Evolutionary conservation across 805 yeast genomes (phyloP).

Genomic region (Maudiozyma turicensis): DNA sequence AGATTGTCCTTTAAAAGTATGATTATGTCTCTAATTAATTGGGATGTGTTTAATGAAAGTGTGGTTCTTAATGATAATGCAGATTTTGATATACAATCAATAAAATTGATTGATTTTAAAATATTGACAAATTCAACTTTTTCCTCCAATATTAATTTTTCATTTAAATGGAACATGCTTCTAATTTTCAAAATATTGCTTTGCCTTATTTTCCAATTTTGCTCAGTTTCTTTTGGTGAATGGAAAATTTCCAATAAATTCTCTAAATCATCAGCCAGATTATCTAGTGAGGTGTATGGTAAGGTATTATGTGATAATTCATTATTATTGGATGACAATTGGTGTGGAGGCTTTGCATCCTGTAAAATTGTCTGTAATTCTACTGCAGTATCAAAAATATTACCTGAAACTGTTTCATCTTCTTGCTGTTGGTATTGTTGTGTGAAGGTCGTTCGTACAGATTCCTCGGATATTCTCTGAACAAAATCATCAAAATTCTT

Average conservation of each 20-base stretch:
- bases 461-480: constrained; percentile 1
- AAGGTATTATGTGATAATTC: constrained; percentile 1
- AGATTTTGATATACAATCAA: constrained; percentile 58
- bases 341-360: constrained; percentile 10
- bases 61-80: constrained; percentile 75
- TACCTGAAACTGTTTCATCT: not conserved
- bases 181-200: constrained; percentile 48
- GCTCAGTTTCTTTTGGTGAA: constrained; percentile 70
- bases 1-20: constrained; percentile 18
- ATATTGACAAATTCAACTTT: constrained; percentile 30
- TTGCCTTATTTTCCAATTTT: constrained; percentile 76
- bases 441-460: not conserved
- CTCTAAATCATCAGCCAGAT: constrained; percentile 21
- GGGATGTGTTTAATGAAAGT: constrained; percentile 65
- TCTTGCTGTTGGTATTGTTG: not conserved
- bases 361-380: constrained; percentile 16
- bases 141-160: constrained; percentile 37
- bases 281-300: not conserved
- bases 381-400: constrained; percentile 12
- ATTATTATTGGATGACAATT: constrained; percentile 3
- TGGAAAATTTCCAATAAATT: constrained; percentile 36
- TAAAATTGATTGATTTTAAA: constrained; percentile 32
- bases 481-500: constrained; percentile 2
- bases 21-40: constrained; percentile 56
- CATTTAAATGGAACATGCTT: constrained; percentile 40